Conservation (phyloP, 2,329 filamentous ascomycete species). For the Hysterium pulicare region DNA sequence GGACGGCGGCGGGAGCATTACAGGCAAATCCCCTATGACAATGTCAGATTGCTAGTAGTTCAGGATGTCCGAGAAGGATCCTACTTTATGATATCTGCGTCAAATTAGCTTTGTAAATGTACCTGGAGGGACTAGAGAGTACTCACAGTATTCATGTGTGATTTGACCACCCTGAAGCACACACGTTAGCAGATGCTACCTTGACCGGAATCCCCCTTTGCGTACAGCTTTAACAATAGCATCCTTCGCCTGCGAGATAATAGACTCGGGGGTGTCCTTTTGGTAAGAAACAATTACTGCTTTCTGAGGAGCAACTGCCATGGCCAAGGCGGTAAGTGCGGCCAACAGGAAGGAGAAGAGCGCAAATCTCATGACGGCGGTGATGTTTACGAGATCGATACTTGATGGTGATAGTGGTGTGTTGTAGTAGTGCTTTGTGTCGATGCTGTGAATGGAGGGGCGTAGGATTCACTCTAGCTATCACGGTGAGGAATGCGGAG, state of each 20-base stretch:
- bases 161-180: constrained; percentile 62
- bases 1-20: constrained; percentile 64
- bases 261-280: constrained; percentile 61
- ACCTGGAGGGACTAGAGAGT: constrained; percentile 1
- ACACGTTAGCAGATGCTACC: not conserved
- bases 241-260: constrained; percentile 69
- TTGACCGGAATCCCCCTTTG: not conserved
- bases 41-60: constrained; percentile 22
- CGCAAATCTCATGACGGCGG: constrained; percentile 61
- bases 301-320: constrained; percentile 61
- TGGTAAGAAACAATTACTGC: constrained; percentile 77
- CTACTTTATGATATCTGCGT: constrained; percentile 43
- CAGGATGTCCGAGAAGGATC: constrained; percentile 1
- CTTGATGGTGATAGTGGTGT: too few relatives aligned
- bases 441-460: too few relatives aligned
- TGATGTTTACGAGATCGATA: too few relatives aligned
- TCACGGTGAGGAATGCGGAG: too few relatives aligned
- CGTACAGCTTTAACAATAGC: constrained; percentile 63
- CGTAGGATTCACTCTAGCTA: too few relatives aligned
- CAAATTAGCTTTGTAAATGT: constrained; percentile 12
- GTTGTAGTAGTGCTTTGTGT: too few relatives aligned
- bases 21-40: constrained; percentile 69
- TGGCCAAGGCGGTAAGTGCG: constrained; percentile 57
- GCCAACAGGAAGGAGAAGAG: constrained; percentile 57
- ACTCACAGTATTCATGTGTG: constrained; percentile 76